These are phyloP conservation scores for Rhodotorula sp. DNA, from an alignment of 1,284 basidiomycete genomes.

Conservation along the genomic window DNA sequence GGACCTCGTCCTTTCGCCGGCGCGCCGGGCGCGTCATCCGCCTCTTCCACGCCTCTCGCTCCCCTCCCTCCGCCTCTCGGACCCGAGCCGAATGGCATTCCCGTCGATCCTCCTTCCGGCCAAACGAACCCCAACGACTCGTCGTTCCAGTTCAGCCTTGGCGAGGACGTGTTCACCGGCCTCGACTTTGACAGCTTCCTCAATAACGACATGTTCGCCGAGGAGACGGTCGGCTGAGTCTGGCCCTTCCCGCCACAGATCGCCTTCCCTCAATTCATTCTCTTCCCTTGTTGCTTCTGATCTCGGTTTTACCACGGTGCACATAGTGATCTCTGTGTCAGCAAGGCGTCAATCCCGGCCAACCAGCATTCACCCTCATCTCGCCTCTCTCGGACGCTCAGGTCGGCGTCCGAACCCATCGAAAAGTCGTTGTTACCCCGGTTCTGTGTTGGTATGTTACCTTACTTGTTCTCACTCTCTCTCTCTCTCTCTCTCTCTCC, in stretches of 20 bases:
- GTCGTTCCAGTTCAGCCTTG: conserved; percentile 8
- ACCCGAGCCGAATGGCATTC: neutral
- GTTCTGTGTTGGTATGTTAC: neutral
- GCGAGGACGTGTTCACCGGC: conserved; percentile 18
- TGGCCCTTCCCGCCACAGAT: neutral
- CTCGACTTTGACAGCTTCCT: conserved; percentile 36
- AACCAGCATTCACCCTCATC: too few species aligned
- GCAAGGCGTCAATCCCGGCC: too few species aligned
- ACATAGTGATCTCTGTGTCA: too few species aligned
- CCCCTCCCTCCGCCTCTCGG: conserved; percentile 1
- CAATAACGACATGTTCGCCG: conserved; percentile 35
- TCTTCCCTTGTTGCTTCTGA: neutral
- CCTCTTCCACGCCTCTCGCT: conserved; percentile 7
- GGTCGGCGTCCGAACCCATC: too few species aligned
- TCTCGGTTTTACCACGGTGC: too few species aligned
- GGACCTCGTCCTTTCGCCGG: conserved; percentile 24
- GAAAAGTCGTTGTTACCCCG: neutral
- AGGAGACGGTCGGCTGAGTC: conserved; percentile 7
- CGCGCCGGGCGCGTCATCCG: conserved; percentile 5
- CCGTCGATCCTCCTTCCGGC: neutral
- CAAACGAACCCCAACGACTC: neutral
- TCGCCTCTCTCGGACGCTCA: too few species aligned
- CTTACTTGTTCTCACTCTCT: neutral
- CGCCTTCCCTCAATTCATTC: neutral
- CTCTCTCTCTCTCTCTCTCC: neutral